Evolutionary conservation across 1,284 basidiomycete genomes (phyloP), one percentile per base, ranked within the genome.

Genomic region (Sanghuangporus weigelae): DNA sequence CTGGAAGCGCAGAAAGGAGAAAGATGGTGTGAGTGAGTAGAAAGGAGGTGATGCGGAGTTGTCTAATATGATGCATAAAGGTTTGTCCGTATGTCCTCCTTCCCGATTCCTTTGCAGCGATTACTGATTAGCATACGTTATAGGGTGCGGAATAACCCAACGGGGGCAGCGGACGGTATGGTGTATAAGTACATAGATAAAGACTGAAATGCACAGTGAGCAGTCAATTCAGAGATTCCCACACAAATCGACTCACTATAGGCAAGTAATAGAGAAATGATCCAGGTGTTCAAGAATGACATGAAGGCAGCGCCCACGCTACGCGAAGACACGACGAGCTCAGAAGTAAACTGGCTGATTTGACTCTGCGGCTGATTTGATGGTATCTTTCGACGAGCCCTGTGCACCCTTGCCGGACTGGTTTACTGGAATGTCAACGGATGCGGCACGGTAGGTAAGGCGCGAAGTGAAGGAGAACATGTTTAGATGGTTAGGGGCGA

Each of bases 331-430:
- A 23, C n/a, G 16, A 8, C 16, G 39, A 16, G 44, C 39, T 55
- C 59, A 60, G 36, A 35, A 59, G 56, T 62, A 62, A n/a, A 62
- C 60, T n/a, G 64, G 40, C 1, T 60, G 60, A 40, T 58, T 65
- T 39, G 60, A 53, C 35, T 62, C 48, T 26, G 64, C 64, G 14
- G 56, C 49, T 26, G 56, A 23, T 38, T 62, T 65, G 50, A 65
- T 65, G 21, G 35, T 59, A 7, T 36, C n/a, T n/a, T 42, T 46
- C 16, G 63, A 65, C 35, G 64, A 59, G 12, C 50, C 50, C 63
- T 60, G 57, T 10, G 38, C 40, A 36, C 35, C 46, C 21, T 62
- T 62, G 49, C 64, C 35, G 10, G 49, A 54, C 12, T 62, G 26
- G 49, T 62, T 56, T 16, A 65, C 64, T 38, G 64, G 64, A 38